Base-by-base conservation (phyloP, 2,329 filamentous ascomycete genomes). In the Chaetomium globosum region DNA sequence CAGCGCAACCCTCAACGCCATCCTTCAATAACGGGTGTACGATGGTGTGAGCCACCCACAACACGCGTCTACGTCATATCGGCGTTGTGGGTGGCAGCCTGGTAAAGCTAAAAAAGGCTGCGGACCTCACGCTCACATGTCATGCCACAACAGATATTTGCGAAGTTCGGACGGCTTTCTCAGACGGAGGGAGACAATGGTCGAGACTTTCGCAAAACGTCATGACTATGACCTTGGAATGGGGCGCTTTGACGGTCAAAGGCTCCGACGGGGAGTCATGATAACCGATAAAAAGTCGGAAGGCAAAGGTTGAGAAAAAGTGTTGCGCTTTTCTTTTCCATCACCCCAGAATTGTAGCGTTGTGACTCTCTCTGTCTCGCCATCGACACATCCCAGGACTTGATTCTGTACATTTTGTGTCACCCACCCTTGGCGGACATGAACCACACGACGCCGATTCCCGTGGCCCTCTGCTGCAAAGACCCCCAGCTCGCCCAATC, bases 401-500 rank as follows among this genome's bases (percentile, higher is more conserved):
- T 7, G 46, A 9, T 48, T 48, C 46, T 4, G 23, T 23, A 21
- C 23, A 48, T 48, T 21, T 48, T 19, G 46, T 30, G 9, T 19
- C 13, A 58, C 39, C 28, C 56, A 58, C 12, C 39, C 16, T 19
- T n/a, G 3, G 39, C 39, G 16, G 39, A 16, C 36, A 68, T 69
- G 68, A 13, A 43, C 28, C 39, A 36, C 43, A 60, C 28, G 53
- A 64, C 64, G 49, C 61, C 69, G 60, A 66, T 68, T 48, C 69
- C 68, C 30, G 69, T 72, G 13, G 71, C 64, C 23, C 67, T 67
- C 28, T 68, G 69, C 51, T 70, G 70, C 54, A 65, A 59, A 4
- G 71, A 74, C 63, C 61, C 64, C 39, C 69, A 71, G 66, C 69
- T 72, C 10, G 71, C 71, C 30, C 61, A 61, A 57, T 43, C 64